These are phyloP conservation scores for Ajuga reptans DNA, from an alignment of 305 asterid genomes.

Conservation along the genomic window DNA sequence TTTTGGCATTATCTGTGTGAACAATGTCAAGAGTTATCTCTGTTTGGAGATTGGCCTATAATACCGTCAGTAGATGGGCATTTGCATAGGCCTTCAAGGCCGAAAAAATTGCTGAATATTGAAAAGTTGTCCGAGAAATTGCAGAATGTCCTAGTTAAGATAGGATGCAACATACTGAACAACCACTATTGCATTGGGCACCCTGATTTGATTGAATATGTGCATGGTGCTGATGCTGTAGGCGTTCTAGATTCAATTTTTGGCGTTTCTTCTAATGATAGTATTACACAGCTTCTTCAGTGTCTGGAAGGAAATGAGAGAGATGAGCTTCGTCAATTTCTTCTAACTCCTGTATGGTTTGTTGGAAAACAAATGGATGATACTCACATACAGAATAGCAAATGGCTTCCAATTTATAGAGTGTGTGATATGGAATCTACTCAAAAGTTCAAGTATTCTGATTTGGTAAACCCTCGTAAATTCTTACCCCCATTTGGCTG, in stretches of 20 bases:
- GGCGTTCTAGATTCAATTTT: constrained; percentile 72
- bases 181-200: constrained; percentile 49
- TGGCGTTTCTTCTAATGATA: constrained; percentile 60
- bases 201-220: constrained; percentile 62
- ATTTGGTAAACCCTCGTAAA: constrained; percentile 69
- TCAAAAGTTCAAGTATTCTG: constrained; percentile 54
- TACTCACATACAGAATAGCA: constrained; percentile 74
- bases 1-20: constrained; percentile 76
- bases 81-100: constrained; percentile 59
- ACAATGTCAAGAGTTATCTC: constrained; percentile 57
- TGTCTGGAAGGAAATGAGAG: constrained; percentile 66
- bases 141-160: constrained; percentile 57
- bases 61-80: constrained; percentile 74
- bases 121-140: constrained; percentile 56
- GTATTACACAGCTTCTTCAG: constrained; percentile 54
- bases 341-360: constrained; percentile 80
- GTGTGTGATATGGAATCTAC: constrained; percentile 54
- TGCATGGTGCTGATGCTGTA: constrained; percentile 59
- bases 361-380: constrained; percentile 62
- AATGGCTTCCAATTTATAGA: constrained; percentile 79
- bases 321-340: constrained; percentile 78
- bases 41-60: constrained; percentile 90
- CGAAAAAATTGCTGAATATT: constrained; percentile 51
- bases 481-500: constrained; percentile 71
- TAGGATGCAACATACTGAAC: constrained; percentile 79